Percentiles rank a stretch among this genome's conserved stretches.
Evolutionary conservation across 805 yeast species (phyloP).

Genomic region (Candida arabinofermentans): DNA sequence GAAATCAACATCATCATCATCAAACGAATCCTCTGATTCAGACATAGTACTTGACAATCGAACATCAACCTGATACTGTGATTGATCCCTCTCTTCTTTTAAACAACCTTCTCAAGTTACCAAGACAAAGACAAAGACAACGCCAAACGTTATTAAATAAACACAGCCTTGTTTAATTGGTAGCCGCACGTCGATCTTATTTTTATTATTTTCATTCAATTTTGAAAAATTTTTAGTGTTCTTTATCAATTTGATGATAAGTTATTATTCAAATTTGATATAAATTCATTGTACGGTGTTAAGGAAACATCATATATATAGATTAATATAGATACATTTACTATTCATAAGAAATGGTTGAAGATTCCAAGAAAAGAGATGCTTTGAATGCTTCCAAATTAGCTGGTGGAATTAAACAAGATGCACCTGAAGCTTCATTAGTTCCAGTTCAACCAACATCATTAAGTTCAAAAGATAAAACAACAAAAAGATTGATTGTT

Average conservation of each 20-base stretch:
- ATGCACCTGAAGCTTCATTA: conserved; percentile 54
- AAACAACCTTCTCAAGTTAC: too few species aligned
- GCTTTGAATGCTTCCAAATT: conserved; percentile 28
- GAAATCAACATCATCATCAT: conserved; percentile 30
- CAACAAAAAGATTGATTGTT: conserved; percentile 81
- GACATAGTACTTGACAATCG: too few species aligned
- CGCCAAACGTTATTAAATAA: too few species aligned
- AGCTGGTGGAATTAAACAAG: conserved; percentile 21
- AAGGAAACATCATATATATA: too few species aligned
- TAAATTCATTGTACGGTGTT: too few species aligned
- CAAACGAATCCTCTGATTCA: conserved; percentile 27
- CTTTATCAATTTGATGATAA: not conserved
- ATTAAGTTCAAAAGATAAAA: conserved; percentile 78
- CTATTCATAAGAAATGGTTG: conserved; percentile 34
- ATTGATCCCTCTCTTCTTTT: too few species aligned
- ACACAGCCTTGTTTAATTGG: too few species aligned
- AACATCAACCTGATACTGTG: too few species aligned
- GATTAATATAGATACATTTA: not conserved
- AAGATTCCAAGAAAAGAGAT: conserved; percentile 45
- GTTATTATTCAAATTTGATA: too few species aligned
- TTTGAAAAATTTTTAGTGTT: not conserved
- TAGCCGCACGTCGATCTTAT: too few species aligned
- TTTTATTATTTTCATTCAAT: too few species aligned
- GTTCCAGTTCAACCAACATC: conserved; percentile 87
- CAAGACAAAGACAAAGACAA: too few species aligned